Evolutionary conservation across 1,139 yeast species (phyloP).

Genomic region (Hyphopichia burtonii): DNA sequence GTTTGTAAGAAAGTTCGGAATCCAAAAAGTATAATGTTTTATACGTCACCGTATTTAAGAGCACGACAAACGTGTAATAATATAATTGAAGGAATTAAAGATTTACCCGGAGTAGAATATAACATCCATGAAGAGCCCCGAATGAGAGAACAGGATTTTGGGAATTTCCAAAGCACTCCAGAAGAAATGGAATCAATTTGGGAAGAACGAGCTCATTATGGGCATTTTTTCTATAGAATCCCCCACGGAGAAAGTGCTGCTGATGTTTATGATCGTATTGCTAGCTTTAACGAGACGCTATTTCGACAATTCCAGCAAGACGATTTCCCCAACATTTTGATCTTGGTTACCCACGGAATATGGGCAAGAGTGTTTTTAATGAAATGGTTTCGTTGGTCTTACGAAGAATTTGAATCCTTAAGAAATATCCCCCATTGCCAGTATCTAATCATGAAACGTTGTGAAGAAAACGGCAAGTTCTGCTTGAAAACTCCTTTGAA

Average conservation of each 20-base stretch:
- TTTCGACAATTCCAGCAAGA: conserved; percentile 74
- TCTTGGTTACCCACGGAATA: conserved; percentile 87
- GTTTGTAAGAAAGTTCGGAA: conserved; percentile 13
- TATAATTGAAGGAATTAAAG: conserved; percentile 59
- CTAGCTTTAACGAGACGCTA: conserved; percentile 83
- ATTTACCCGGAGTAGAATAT: conserved; percentile 47
- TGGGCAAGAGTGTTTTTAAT: conserved; percentile 90
- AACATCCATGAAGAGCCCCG: conserved; percentile 80
- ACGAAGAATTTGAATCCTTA: conserved; percentile 81
- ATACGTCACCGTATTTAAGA: conserved; percentile 80
- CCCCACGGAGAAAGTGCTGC: conserved; percentile 97
- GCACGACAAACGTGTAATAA: conserved; percentile 80
- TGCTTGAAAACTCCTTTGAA: conserved; percentile 51
- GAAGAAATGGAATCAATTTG: conserved; percentile 77
- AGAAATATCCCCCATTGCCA: conserved; percentile 84
- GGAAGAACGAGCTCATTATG: conserved; percentile 83
- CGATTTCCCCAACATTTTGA: conserved; percentile 69
- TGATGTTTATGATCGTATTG: conserved; percentile 86
- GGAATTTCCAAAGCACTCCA: conserved; percentile 79
- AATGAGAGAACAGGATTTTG: conserved; percentile 92
- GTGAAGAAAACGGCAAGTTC: conserved; percentile 44
- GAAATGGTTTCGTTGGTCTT: conserved; percentile 94
- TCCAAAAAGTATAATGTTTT: conserved; percentile 49
- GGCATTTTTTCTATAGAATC: conserved; percentile 86
- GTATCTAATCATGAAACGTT: conserved; percentile 71